A percentile compares a stretch with the other conserved stretches of the same genome.
Evolutionary conservation across 352 stramenopile genomes (phyloP).

Genomic region (Plasmopara halstedii): DNA sequence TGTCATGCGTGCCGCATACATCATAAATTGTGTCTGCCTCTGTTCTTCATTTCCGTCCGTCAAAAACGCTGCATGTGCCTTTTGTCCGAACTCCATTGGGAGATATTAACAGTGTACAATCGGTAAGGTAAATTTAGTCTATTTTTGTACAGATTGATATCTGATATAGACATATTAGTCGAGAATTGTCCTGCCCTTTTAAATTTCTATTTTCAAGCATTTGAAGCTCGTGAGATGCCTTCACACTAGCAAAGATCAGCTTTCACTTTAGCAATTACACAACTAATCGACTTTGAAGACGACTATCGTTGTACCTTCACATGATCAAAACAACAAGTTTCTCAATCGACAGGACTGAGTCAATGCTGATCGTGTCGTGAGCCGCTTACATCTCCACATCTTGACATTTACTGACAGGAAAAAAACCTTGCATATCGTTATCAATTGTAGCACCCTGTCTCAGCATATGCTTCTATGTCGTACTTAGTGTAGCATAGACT

Average conservation of each 20-base stretch:
- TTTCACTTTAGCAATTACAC: constrained; percentile 27
- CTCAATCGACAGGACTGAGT: no score
- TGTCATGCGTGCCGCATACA: constrained; percentile 75
- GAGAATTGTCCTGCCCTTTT: constrained; percentile 45
- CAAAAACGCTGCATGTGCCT: constrained; percentile 8
- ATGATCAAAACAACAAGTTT: no score
- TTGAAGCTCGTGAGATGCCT: constrained; percentile 27
- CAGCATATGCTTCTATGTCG: no score
- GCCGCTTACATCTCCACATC: no score
- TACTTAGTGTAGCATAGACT: no score
- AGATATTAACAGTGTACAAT: not conserved
- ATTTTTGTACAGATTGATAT: no score
- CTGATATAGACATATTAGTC: not conserved
- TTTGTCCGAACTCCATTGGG: constrained; percentile 9
- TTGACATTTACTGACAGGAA: no score
- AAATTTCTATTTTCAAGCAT: constrained; percentile 27
- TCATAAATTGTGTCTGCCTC: constrained; percentile 54
- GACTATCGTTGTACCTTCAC: constrained; percentile 32
- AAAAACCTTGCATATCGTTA: no score
- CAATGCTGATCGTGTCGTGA: no score
- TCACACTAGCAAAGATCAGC: no score
- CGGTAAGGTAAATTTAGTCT: no score
- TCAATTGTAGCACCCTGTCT: no score
- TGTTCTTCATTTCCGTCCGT: constrained; percentile 26
- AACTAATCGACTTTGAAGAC: constrained; percentile 32